Evolutionary conservation across 2,329 filamentous ascomycete species (phyloP), one percentile per base, ranked within the genome.

Genomic region (Annulohypoxylon truncatum): DNA sequence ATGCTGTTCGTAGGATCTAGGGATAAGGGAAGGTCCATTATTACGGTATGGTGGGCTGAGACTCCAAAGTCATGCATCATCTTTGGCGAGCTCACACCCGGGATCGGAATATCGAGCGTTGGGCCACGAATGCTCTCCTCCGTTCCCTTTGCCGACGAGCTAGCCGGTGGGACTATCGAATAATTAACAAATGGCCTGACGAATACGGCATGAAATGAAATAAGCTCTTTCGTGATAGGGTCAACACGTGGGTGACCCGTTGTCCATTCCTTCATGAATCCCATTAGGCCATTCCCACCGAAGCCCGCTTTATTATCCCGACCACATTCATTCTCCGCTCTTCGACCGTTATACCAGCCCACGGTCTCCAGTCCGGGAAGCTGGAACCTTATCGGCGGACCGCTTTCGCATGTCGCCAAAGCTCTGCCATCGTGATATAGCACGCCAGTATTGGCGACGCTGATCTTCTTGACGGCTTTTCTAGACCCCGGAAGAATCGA

Each of bases 21-120:
- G 0, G 86, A 87, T 0, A 92, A 79, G 0, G 90, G 90, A 8
- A 92, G 80, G 71, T 93, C 90, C 78, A 92, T 84, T 59, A 92
- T 90, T 35, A 92, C 79, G 0, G 89, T 91, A 71, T 91, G 84
- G 4, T 74, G 76, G 4, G 79, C 82, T 1, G 89, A 90, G 1
- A 90, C 89, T 12, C 90, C 90, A 76, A 92, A 92, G 74, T 92
- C 90, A 73, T 92, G 90, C 89, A 92, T 92, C 84, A 92, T 90
- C 74, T 90, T 91, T 1, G 89, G 86, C 1, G 85, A 85, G 3
- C 81, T 80, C 24, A 92, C 82, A 0, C 89, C 89, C 0, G 88
- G 85, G 0, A 92, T 82, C 0, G 88, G 80, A 5, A 81, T 78
- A 67, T 87, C 87, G 60, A 90, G 78, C 10, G 62, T 57, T 2